Evolutionary conservation across 345 rosid species (phyloP), one percentile per base, ranked within the genome.

Genomic region (Lagerstroemia speciosa): DNA sequence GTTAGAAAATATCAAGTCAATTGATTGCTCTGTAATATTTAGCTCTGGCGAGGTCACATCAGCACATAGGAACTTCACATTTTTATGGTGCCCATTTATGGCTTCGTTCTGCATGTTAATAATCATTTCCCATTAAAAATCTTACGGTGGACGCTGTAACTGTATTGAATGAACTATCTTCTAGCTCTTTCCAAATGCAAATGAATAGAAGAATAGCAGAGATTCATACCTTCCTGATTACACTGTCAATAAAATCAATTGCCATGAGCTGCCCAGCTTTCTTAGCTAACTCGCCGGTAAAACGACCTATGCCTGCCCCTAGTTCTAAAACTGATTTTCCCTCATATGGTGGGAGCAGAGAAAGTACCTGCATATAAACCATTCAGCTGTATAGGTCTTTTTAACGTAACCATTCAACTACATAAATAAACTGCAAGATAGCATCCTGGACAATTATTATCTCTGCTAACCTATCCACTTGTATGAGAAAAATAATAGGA

Each of bases 251-350:
- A 87, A 92, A 92, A 68, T 94, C 98, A 73, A 94, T 61, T 65
- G 99, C 99, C 63, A 85, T 66, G 65, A 94, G 76, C 19, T 81
- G 82, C 46, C 84, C 86, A 15, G 99, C 97, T 73, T 87, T 90
- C 80, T 81, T 75, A 66, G 97, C 99, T 72, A 94, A 74, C 55
- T 92, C 92, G 36, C 91, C 81, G 40, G 98, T 94, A 81, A 92
- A 92, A 60, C 99, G 91, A 67, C 98, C 99, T 70, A 88, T 90
- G 34, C 97, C 99, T 71, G 98, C 99, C 73, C 99, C 99, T 64
- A 92, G 79, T 76, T 94, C 99, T 73, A 94, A 69, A 67, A 94
- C 83, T 6, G 86, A 58, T 71, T 89, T 92, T 20, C 93, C 93
- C 55, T 88, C 91, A 34, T 79, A 84, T 6, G 84, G 62, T 64